Conservation (phyloP, 2,329 filamentous ascomycete species). For the Lachnellula suecica region DNA sequence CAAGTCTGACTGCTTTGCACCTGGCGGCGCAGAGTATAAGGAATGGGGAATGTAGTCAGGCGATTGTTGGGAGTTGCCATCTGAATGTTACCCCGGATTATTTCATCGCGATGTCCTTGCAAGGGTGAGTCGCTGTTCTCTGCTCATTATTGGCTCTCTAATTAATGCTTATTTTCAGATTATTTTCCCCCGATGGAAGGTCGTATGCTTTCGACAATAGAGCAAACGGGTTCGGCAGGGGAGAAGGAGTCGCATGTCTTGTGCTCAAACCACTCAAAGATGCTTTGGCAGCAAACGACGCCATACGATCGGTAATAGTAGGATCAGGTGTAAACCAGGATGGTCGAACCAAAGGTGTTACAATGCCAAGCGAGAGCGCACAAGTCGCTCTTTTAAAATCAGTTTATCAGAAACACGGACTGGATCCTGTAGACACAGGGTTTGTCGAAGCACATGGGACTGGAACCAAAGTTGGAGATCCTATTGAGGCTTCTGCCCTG, state of each 20-base stretch:
- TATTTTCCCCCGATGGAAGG: slow-evolving; percentile 17
- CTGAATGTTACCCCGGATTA: slow-evolving; percentile 32
- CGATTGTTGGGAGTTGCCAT: slow-evolving; percentile 40
- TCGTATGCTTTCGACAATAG: slow-evolving; percentile 51
- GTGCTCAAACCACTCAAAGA: slow-evolving; percentile 55
- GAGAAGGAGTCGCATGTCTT: slow-evolving; percentile 59
- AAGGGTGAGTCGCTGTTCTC: slow-evolving; percentile 5
- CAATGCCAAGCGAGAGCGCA: slow-evolving; percentile 42
- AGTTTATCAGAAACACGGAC: slow-evolving; percentile 14
- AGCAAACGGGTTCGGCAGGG: slow-evolving; percentile 63
- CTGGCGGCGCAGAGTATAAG: slow-evolving; percentile 52
- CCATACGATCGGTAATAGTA: slow-evolving; percentile 43
- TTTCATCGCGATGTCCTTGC: slow-evolving; percentile 17
- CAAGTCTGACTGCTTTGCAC: slow-evolving; percentile 54
- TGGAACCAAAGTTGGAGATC: slow-evolving; percentile 28
- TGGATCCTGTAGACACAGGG: slow-evolving; percentile 16
- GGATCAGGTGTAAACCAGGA: slow-evolving; percentile 44
- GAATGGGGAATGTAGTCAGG: slow-evolving; percentile 43
- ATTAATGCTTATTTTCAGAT: slow-evolving; percentile 35
- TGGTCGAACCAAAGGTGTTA: slow-evolving; percentile 45
- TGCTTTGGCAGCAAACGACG: slow-evolving; percentile 41
- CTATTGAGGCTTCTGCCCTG: slow-evolving; percentile 26
- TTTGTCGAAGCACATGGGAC: slow-evolving; percentile 30
- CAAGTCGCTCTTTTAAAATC: slow-evolving; percentile 35
- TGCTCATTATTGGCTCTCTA: slow-evolving; percentile 50